phyloP scores from a whole-genome alignment of 2,329 filamentous ascomycete species.

The Fusarium sp. region DNA sequence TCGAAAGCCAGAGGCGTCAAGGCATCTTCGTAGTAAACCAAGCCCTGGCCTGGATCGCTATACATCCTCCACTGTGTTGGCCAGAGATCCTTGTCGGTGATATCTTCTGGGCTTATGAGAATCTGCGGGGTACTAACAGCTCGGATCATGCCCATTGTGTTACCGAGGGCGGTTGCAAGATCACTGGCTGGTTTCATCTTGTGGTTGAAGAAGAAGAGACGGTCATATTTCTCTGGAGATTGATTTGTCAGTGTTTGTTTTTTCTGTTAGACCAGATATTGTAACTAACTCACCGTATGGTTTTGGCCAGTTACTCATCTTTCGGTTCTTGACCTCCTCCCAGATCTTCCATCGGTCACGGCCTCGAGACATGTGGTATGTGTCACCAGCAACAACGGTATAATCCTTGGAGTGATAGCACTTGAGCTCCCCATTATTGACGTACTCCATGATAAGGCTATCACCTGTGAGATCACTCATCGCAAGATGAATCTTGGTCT shows the following conservation, averaged over 20 bases:
- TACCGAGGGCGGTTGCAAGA: conserved; percentile 22
- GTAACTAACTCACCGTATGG: background rate
- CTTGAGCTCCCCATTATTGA: conserved; percentile 13
- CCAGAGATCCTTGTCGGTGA: conserved; percentile 19
- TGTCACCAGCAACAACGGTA: conserved; percentile 33
- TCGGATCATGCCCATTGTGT: conserved; percentile 37
- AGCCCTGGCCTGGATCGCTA: conserved; percentile 11
- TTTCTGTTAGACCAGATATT: too few species aligned
- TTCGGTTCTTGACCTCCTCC: background rate
- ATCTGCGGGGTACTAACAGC: conserved; percentile 32
- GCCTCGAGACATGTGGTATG: conserved; percentile 15
- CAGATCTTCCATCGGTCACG: background rate
- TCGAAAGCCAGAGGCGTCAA: conserved; percentile 23
- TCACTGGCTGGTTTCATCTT: conserved; percentile 15
- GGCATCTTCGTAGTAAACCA: conserved; percentile 34
- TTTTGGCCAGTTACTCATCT: background rate
- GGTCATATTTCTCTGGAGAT: conserved; percentile 28
- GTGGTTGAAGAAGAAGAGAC: conserved; percentile 32
- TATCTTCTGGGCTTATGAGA: background rate
- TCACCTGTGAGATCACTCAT: conserved; percentile 29
- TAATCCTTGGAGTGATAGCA: conserved; percentile 31
- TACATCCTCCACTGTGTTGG: conserved; percentile 37
- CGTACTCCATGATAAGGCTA: conserved; percentile 35
- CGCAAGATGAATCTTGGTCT: conserved; percentile 17
- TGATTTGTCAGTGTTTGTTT: background rate